phyloP scores from a whole-genome alignment of 2,329 filamentous ascomycete species.

The Aspergillus neoniger region DNA sequence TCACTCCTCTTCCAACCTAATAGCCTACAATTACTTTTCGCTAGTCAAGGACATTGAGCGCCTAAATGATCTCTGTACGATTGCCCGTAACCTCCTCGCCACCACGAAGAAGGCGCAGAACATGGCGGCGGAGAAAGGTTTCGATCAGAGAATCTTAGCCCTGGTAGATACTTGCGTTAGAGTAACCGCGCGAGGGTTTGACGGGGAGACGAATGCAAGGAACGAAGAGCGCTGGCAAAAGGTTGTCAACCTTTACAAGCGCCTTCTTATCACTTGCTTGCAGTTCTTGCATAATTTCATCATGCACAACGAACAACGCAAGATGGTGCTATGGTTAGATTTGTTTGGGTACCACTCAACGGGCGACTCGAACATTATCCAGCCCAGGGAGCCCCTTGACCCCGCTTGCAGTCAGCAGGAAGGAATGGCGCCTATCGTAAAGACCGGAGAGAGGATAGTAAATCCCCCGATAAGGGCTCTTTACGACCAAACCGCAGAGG shows the following conservation, averaged over 20 bases:
- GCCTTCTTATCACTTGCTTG: conserved; percentile 65
- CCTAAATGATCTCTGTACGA: conserved; percentile 62
- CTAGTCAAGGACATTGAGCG: conserved; percentile 64
- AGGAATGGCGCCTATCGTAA: conserved; percentile 46
- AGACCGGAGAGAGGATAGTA: conserved; percentile 44
- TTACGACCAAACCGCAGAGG: conserved; percentile 48
- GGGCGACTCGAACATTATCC: conserved; percentile 48
- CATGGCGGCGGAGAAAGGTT: conserved; percentile 60
- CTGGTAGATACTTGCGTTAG: conserved; percentile 65
- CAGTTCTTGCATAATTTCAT: conserved; percentile 68
- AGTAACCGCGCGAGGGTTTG: conserved; percentile 65
- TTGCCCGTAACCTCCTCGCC: conserved; percentile 63
- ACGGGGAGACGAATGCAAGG: conserved; percentile 62
- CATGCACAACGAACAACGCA: conserved; percentile 65
- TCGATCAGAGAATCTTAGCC: conserved; percentile 63
- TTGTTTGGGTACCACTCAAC: conserved; percentile 61
- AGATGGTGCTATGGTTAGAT: conserved; percentile 66
- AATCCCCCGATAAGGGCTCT: conserved; percentile 45
- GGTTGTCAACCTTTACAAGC: conserved; percentile 67
- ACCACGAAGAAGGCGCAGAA: conserved; percentile 64
- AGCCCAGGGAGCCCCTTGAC: conserved; percentile 46
- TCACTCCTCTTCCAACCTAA: conserved; percentile 60
- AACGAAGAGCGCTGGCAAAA: conserved; percentile 67
- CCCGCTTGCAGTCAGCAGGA: conserved; percentile 36
- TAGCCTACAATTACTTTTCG: conserved; percentile 60